Evolutionary conservation across 2,329 filamentous ascomycete species (phyloP), one percentile per base, ranked within the genome.

Genomic region (Aureobasidium sp.): DNA sequence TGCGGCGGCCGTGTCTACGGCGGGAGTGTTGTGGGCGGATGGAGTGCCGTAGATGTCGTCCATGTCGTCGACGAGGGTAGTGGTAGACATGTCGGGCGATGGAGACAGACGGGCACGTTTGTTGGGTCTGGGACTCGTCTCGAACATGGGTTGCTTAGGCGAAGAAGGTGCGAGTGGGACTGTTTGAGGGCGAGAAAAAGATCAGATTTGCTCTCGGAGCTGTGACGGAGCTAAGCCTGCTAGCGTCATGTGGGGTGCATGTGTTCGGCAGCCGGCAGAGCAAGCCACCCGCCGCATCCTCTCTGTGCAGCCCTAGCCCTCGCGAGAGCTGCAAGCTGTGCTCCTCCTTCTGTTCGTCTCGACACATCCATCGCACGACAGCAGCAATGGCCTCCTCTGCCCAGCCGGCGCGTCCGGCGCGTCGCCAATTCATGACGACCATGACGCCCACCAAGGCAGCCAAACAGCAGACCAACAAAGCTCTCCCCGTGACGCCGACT

Each of bases 1-100:
- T 22, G 51, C 40, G 14, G 24, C 16, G 6, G 34, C 24, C 11
- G 40, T 39, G 21, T 53, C 3, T 7, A 32, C 5, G 11, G 40
- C 34, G 6, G 51, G 51, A 3, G 51, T 53, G n/a, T 29, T 35
- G 25, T 24, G 38, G 39, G 27, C 22, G 12, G 51, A 53, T n/a
- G 54, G 54, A 10, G 45, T 56, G 22, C 56, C 62, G 51, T 67
- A 66, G 39, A 68, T 58, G 49, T 68, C 65, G 50, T 65, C 62
- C 61, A 62, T 63, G 25, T 62, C 65, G 39, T 64, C 63, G 48
- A 41, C 27, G 37, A 44, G 48, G 29, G 25, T 25, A 19, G 55
- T 29, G 22, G 22, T 25, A 21, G 45, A 37, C 52, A 55, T 54
- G 35, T 50, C 29, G 38, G 54, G 39, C n/a, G 42, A 30, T 16